Evolutionary conservation across 164 flowering plant species (phyloP).

Genomic region (Sedum album): DNA sequence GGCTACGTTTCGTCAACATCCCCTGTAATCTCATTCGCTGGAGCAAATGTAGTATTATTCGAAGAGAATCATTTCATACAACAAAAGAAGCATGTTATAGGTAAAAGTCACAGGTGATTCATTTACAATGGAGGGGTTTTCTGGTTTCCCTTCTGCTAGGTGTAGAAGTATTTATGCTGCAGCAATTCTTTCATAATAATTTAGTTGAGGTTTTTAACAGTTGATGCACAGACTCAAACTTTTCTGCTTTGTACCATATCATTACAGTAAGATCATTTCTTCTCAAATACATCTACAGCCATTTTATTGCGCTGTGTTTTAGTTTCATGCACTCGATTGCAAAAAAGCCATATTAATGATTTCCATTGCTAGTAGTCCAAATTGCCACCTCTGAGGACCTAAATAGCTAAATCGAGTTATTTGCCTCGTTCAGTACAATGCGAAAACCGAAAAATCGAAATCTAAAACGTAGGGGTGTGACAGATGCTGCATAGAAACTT

Average conservation of each 20-base stretch:
- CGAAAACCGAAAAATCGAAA: too few relatives aligned
- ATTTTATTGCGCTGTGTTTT: neutral
- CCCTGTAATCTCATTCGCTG: neutral
- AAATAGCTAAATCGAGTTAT: too few relatives aligned
- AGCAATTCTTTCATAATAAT: slow-evolving; percentile 36
- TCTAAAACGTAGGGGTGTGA: too few relatives aligned
- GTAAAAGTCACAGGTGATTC: slow-evolving; percentile 19
- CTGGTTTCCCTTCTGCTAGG: slow-evolving; percentile 16
- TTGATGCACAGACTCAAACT: neutral
- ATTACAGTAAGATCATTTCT: neutral
- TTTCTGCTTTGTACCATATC: neutral
- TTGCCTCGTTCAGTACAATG: too few relatives aligned
- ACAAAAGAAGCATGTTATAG: slow-evolving; percentile 9
- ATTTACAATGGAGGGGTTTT: slow-evolving; percentile 28
- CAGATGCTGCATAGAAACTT: too few relatives aligned
- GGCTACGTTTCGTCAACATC: slow-evolving; percentile 24
- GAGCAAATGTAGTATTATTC: neutral
- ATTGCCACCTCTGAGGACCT: slow-evolving; percentile 72
- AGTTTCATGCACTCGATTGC: neutral
- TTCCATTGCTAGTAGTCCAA: slow-evolving; percentile 28
- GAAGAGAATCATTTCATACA: neutral
- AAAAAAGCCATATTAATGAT: neutral
- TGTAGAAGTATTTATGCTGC: slow-evolving; percentile 31
- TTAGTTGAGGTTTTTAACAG: slow-evolving; percentile 9
- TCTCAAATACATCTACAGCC: neutral